Conservation (phyloP, 352 stramenopile species). For the Ophiocytium majus region DNA sequence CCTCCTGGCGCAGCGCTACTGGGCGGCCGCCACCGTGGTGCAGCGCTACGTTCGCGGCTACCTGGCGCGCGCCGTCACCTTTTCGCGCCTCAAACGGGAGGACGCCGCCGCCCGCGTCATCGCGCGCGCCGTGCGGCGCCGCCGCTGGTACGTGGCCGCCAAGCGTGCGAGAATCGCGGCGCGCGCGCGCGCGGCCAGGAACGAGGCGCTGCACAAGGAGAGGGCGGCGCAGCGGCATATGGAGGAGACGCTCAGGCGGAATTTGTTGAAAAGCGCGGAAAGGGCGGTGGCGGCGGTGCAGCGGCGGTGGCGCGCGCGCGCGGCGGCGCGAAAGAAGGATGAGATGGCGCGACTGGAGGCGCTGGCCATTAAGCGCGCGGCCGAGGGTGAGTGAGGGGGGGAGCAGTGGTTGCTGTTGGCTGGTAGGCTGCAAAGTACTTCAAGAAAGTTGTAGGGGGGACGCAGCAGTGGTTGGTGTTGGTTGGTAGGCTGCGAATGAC, state of each 20-base stretch:
- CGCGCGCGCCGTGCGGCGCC: too few species aligned
- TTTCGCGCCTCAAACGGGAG: background rate
- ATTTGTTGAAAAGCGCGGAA: background rate
- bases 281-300: background rate
- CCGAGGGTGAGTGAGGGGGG: background rate
- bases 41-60: constrained; percentile 36
- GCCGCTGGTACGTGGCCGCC: too few species aligned
- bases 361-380: background rate
- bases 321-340: background rate
- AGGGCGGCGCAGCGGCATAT: background rate
- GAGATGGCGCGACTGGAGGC: background rate
- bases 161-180: too few species aligned
- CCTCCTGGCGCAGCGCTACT: constrained; percentile 27
- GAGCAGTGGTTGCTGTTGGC: too few species aligned
- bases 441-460: too few species aligned
- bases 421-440: too few species aligned
- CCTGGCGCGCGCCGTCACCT: constrained; percentile 14
- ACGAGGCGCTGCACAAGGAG: background rate
- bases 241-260: background rate
- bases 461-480: too few species aligned
- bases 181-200: background rate
- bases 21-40: constrained; percentile 37
- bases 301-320: background rate
- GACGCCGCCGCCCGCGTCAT: too few species aligned
- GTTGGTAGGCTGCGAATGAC: too few species aligned